phyloP scores from a whole-genome alignment of 495 filamentous ascomycete genomes.

The Aspergillus saccharolyticus region DNA sequence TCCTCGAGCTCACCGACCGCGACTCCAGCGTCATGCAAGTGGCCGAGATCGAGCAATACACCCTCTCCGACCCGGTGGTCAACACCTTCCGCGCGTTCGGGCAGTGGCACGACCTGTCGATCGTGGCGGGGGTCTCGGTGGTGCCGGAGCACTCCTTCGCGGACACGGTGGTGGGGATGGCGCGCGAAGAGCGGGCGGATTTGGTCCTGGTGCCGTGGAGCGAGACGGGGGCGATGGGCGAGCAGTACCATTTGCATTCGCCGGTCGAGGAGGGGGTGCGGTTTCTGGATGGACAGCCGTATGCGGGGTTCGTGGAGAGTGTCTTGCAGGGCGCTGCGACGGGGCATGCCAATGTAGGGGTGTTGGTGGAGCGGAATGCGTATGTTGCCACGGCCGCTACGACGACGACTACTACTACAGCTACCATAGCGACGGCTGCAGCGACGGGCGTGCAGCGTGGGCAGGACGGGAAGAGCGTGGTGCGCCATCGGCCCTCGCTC shows the following conservation, averaged over 20 bases:
- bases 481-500: conserved; percentile 19
- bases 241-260: conserved; percentile 36
- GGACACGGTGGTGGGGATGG: conserved; percentile 63
- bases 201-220: conserved; percentile 89
- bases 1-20: conserved; percentile 88
- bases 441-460: conserved; percentile 3
- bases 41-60: conserved; percentile 72
- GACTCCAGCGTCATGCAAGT: conserved; percentile 94
- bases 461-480: not conserved
- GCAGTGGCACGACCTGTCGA: conserved; percentile 75
- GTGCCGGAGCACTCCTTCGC: conserved; percentile 74
- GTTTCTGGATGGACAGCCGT: conserved; percentile 37
- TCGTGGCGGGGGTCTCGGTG: conserved; percentile 73
- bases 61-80: conserved; percentile 76
- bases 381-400: too few species aligned
- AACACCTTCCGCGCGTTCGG: conserved; percentile 90
- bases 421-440: too few species aligned
- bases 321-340: conserved; percentile 51
- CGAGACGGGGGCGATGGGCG: conserved; percentile 69
- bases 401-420: too few species aligned
- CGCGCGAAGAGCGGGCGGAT: conserved; percentile 65
- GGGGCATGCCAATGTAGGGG: conserved; percentile 57
- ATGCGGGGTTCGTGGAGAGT: conserved; percentile 62
- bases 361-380: conserved; percentile 75
- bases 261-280: conserved; percentile 24